A percentile compares a stretch with the other conserved stretches of the same genome.
Conservation (phyloP, 2,329 filamentous ascomycete species). For the Dothistroma septosporum region DNA sequence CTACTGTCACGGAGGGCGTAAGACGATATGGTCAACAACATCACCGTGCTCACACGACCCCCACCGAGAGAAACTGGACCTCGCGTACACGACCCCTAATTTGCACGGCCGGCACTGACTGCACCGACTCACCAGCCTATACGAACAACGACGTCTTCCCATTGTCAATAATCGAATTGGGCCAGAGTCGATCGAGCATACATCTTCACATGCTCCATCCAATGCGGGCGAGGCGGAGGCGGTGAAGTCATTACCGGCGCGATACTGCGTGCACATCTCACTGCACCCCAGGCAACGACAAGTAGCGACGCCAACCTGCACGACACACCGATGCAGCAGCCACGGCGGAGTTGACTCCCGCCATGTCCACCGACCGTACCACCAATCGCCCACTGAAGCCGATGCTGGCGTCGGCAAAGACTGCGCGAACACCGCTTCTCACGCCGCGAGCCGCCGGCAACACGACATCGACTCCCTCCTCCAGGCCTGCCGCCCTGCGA, state of each 20-base stretch:
- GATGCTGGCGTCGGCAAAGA: constrained; percentile 57
- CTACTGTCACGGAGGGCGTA: neutral
- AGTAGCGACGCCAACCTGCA: neutral
- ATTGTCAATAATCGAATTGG: neutral
- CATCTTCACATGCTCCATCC: neutral
- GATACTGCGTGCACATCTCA: neutral
- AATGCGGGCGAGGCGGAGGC: neutral
- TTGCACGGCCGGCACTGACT: neutral
- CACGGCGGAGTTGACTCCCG: constrained; percentile 37
- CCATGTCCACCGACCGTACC: constrained; percentile 39
- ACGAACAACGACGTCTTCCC: neutral
- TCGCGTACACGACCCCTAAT: neutral
- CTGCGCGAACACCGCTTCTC: constrained; percentile 49
- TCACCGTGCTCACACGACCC: neutral
- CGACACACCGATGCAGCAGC: neutral
- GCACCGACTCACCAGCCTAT: neutral
- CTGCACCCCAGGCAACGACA: neutral
- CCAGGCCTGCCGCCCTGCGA: constrained; percentile 32
- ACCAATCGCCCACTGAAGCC: constrained; percentile 59
- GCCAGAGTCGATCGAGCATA: neutral
- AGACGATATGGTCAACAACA: neutral
- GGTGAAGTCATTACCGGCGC: neutral
- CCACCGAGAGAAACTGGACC: neutral
- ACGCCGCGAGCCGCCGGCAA: constrained; percentile 52
- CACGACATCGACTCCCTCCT: constrained; percentile 16